Evolutionary conservation across 352 stramenopile species (phyloP).

Genomic region (Pythium phragmitis): DNA sequence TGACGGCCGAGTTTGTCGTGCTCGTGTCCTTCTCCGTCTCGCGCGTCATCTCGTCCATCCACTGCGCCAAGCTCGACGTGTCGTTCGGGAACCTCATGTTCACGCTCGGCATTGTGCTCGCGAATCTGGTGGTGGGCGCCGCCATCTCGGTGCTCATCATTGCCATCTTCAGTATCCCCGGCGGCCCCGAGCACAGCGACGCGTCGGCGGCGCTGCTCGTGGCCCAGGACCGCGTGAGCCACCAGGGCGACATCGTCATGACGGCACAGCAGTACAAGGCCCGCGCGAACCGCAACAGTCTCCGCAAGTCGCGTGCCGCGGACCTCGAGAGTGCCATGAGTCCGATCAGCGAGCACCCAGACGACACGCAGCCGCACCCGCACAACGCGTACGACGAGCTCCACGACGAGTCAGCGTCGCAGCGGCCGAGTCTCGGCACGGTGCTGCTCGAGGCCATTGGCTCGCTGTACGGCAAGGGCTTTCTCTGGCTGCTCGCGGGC

Average conservation of each 20-base stretch:
- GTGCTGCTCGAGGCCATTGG: constrained; percentile 18
- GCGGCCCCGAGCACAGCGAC: constrained; percentile 35
- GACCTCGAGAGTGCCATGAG: constrained; percentile 24
- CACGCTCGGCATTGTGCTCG: constrained; percentile 50
- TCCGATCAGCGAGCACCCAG: constrained; percentile 14
- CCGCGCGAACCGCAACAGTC: constrained; percentile 12
- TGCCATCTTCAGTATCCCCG: constrained; percentile 60
- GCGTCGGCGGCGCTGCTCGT: constrained; percentile 21
- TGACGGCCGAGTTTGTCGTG: constrained; percentile 72
- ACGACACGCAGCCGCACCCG: constrained; percentile 40
- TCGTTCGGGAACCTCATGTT: constrained; percentile 55
- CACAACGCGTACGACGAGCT: constrained; percentile 61
- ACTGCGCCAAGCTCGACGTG: constrained; percentile 55
- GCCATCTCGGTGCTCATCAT: constrained; percentile 49
- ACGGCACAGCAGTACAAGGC: constrained; percentile 23
- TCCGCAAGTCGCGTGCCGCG: constrained; percentile 11
- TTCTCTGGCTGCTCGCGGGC: constrained; percentile 60
- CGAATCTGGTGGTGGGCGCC: constrained; percentile 51
- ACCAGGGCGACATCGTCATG: constrained; percentile 15
- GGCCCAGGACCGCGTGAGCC: constrained; percentile 22
- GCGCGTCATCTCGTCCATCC: constrained; percentile 57
- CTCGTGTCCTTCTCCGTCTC: constrained; percentile 69
- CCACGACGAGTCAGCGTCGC: constrained; percentile 18
- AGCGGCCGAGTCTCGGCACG: not conserved
- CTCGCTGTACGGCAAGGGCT: constrained; percentile 60